Evolutionary conservation across 805 yeast genomes (phyloP), one percentile per base, ranked within the genome.

Genomic region (Yarrowia keelungensis): DNA sequence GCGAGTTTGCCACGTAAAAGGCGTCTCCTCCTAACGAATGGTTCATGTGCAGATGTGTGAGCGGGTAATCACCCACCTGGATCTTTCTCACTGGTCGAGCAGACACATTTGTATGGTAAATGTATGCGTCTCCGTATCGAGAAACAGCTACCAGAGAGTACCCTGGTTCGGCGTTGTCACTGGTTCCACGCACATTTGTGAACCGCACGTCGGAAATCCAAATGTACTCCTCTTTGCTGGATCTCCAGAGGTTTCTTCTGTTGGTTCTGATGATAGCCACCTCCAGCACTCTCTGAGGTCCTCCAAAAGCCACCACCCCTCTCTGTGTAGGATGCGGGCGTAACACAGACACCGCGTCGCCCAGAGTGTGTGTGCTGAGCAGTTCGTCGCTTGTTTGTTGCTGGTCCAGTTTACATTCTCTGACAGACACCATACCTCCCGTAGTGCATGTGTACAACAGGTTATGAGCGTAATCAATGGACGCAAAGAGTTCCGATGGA

Each of bases 171-270:
- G 47, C 26, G 8, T 22, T 46, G 9, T 47, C 56, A 15, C 38
- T 38, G 5, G 51, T 26, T 26, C 64, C 64, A 11, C 64, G 64
- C 16, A 36, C 32, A 35, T 43, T 45, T 3, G 51, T 59, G 51
- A 62, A 62, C 9, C 47, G 12, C 19, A 62, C 56, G 47, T 62
- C 67, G 4, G 67, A 62, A 49, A 62, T 62, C 67, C 67, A 62
- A 8, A 62, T 38, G 56, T 35, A 49, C 35, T 62, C 56, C 41
- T 62, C 67, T 39, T 49, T 47, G 12, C 54, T 41, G 12, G 67
- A 36, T 19, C 67, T 35, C 67, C 67, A 62, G 8, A 62, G 45
- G 38, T 41, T 38, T 36, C 67, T 16, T 9, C 67, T 16, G 32
- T 38, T 47, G 38, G 46, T 22, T 1, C 43, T 46, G 19, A 49